Conservation (phyloP, 805 yeast genomes). For the Sugiyamaella chiloensis region DNA sequence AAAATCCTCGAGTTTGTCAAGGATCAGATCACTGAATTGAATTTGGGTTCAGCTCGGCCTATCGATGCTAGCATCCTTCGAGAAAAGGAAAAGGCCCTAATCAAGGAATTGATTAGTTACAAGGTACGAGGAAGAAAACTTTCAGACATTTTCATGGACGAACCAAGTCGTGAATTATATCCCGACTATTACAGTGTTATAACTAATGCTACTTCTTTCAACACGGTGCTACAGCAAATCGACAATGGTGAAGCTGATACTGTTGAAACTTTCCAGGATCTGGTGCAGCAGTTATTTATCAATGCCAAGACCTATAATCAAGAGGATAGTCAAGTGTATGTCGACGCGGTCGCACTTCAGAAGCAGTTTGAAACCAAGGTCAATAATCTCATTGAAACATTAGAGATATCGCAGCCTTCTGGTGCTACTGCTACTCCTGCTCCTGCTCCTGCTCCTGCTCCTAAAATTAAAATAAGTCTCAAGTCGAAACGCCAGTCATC, state of each 20-base stretch:
- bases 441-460: too few species aligned
- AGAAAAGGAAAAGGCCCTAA: constrained; percentile 22
- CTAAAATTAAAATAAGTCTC: constrained; percentile 13
- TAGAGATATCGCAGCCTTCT: too few species aligned
- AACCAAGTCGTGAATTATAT: constrained; percentile 63
- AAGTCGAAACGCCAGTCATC: too few species aligned
- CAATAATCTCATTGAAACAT: constrained; percentile 21
- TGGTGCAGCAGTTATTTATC: constrained; percentile 60
- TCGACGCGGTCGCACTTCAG: constrained; percentile 63
- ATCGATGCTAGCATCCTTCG: constrained; percentile 16
- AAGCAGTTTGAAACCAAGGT: constrained; percentile 41
- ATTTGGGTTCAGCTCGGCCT: constrained; percentile 13
- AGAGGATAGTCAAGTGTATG: constrained; percentile 64
- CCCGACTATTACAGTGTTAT: constrained; percentile 81
- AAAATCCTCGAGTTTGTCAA: constrained; percentile 55
- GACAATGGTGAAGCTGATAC: constrained; percentile 50
- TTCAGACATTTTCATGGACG: constrained; percentile 71
- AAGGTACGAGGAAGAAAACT: constrained; percentile 46
- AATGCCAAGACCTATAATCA: constrained; percentile 81
- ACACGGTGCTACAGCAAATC: constrained; percentile 51
- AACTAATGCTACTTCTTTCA: constrained; percentile 70
- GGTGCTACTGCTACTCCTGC: constrained; percentile 5
- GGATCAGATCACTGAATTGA: constrained; percentile 35
- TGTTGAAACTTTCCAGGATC: constrained; percentile 57
- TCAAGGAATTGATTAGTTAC: constrained; percentile 43